These are phyloP conservation scores for Hyparrhenia diplandra DNA, from an alignment of 176 grass and related monocot species.

Conservation along the genomic window DNA sequence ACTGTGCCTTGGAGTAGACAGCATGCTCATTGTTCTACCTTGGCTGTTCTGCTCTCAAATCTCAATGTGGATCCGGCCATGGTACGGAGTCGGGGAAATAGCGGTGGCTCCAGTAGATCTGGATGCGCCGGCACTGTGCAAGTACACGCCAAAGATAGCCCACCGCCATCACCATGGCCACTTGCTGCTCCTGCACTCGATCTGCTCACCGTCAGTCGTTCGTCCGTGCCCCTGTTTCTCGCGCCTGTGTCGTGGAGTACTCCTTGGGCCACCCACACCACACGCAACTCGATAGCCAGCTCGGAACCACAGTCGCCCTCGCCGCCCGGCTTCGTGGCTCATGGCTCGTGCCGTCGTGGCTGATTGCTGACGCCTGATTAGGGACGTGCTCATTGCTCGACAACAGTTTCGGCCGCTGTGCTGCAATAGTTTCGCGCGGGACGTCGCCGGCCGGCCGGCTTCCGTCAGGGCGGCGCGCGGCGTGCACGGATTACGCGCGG, in stretches of 20 bases:
- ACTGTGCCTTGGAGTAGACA: no score
- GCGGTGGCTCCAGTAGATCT: constrained; percentile 21
- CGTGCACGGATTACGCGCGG: background rate
- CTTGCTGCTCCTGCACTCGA: background rate
- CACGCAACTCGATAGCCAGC: background rate
- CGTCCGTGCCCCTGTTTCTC: background rate
- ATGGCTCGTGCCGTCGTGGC: background rate
- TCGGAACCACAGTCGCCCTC: background rate
- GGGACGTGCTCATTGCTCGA: background rate
- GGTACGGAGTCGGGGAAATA: no score
- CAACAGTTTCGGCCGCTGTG: background rate
- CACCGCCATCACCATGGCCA: background rate
- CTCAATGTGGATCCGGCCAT: no score
- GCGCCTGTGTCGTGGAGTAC: background rate
- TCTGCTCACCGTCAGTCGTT: background rate
- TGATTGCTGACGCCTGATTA: background rate
- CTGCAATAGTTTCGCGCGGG: background rate
- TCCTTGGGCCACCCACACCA: background rate
- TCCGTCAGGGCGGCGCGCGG: background rate
- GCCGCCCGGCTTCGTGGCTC: background rate
- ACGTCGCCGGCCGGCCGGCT: background rate
- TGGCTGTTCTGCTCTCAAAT: no score
- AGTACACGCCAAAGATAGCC: constrained; percentile 14
- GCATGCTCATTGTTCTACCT: no score
- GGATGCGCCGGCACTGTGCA: constrained; percentile 38